Conservation (phyloP, 352 stramenopile genomes). For the Pythium graminicola region DNA sequence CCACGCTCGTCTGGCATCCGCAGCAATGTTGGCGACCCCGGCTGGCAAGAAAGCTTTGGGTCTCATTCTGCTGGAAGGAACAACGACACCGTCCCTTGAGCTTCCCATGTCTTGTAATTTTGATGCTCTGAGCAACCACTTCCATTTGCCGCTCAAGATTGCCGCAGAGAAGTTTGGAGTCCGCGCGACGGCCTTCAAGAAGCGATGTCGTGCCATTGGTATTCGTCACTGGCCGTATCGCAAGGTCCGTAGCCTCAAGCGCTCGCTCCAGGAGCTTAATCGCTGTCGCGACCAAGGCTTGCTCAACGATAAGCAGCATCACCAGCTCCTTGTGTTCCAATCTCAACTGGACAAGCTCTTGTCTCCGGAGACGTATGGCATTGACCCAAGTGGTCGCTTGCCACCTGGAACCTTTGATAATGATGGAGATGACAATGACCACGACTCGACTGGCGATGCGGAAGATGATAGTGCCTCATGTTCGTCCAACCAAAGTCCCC, state of each 20-base stretch:
- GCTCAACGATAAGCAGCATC: slow-evolving; percentile 71
- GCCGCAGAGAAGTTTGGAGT: slow-evolving; percentile 58
- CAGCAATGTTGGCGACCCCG: slow-evolving; percentile 11
- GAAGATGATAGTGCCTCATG: slow-evolving; percentile 29
- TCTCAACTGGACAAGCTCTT: slow-evolving; percentile 72
- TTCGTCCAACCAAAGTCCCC: slow-evolving; percentile 31
- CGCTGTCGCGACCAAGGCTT: slow-evolving; percentile 55
- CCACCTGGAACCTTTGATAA: slow-evolving; percentile 25
- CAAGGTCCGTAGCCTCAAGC: slow-evolving; percentile 55
- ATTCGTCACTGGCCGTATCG: slow-evolving; percentile 61
- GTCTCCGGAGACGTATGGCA: slow-evolving; percentile 73
- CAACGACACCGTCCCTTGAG: slow-evolving; percentile 20
- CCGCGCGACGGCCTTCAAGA: slow-evolving; percentile 55
- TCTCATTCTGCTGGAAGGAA: slow-evolving; percentile 21
- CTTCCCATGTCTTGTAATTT: slow-evolving; percentile 33
- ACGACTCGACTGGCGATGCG: slow-evolving; percentile 26
- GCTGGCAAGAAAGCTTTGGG: slow-evolving; percentile 20
- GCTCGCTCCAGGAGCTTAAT: slow-evolving; percentile 48
- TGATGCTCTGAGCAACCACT: slow-evolving; percentile 41
- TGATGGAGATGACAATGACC: slow-evolving; percentile 33
- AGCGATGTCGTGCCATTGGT: slow-evolving; percentile 47
- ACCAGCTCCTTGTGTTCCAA: slow-evolving; percentile 60
- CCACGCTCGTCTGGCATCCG: slow-evolving; percentile 19
- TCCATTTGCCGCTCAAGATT: slow-evolving; percentile 52
- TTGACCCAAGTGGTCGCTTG: slow-evolving; percentile 55